phyloP scores from a whole-genome alignment of 2,329 filamentous ascomycete genomes.

The Paecilomyces dactylethromorphus region DNA sequence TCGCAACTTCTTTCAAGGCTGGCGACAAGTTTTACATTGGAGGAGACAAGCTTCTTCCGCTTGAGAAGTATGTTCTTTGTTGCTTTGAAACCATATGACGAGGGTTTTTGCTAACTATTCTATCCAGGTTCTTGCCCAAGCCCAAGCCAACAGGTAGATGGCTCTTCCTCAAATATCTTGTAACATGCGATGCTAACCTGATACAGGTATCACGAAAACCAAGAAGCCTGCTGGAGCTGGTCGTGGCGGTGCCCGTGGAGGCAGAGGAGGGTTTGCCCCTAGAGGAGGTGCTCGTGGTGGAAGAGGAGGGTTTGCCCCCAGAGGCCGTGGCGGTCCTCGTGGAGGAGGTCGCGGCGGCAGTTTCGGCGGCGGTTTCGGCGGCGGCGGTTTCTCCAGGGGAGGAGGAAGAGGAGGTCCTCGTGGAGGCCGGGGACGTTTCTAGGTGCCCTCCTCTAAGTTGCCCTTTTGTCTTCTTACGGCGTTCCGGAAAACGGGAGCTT shows the following conservation, averaged over 20 bases:
- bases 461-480: constrained; percentile 35
- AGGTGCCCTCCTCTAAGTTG: constrained; percentile 8
- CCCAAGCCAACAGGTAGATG: constrained; percentile 62
- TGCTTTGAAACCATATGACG: background rate
- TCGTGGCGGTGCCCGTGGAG: constrained; percentile 42
- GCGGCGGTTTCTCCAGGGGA: constrained; percentile 26
- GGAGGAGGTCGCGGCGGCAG: too few relatives aligned
- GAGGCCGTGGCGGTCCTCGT: constrained; percentile 35
- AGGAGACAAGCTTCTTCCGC: constrained; percentile 84
- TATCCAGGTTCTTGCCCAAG: constrained; percentile 74
- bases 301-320: constrained; percentile 42
- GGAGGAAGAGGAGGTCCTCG: constrained; percentile 23
- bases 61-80: constrained; percentile 60
- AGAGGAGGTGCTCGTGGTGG: constrained; percentile 37
- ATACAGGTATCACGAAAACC: constrained; percentile 59
- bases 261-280: constrained; percentile 39
- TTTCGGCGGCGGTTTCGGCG: too few relatives aligned
- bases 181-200: constrained; percentile 11
- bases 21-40: constrained; percentile 98
- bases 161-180: constrained; percentile 1
- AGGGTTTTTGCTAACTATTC: constrained; percentile 1
- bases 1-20: constrained; percentile 86
- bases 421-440: constrained; percentile 24
- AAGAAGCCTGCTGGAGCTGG: constrained; percentile 61
- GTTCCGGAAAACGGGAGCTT: constrained; percentile 37